phyloP scores from a whole-genome alignment of 805 yeast species.

The Torulaspora quercuum region DNA sequence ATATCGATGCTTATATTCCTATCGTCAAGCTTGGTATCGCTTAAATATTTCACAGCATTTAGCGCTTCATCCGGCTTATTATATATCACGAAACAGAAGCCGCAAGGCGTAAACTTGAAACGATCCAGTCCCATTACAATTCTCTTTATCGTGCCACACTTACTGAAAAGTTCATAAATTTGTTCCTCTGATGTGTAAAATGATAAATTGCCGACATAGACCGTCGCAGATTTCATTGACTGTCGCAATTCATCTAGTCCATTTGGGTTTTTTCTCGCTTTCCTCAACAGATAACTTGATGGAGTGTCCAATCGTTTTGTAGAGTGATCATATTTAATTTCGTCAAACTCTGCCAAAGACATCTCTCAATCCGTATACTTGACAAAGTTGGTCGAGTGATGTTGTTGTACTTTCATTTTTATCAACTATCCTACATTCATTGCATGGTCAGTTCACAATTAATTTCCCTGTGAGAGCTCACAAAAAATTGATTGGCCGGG shows the following conservation, averaged over 20 bases:
- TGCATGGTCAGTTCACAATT: too few relatives aligned
- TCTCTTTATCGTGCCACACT: conserved; percentile 72
- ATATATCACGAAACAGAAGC: conserved; percentile 90
- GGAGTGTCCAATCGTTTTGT: conserved; percentile 69
- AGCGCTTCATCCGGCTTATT: conserved; percentile 65
- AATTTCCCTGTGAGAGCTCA: too few relatives aligned
- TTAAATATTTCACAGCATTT: conserved; percentile 76
- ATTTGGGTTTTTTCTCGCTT: conserved; percentile 51
- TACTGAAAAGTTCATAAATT: conserved; percentile 78
- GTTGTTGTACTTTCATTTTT: too few relatives aligned
- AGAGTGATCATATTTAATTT: conserved; percentile 56
- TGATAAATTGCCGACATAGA: conserved; percentile 88
- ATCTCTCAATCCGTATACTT: too few relatives aligned
- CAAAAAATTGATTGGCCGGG: too few relatives aligned
- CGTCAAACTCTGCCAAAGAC: conserved; percentile 51
- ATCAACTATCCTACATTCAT: too few relatives aligned
- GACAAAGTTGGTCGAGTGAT: too few relatives aligned
- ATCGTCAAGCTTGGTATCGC: conserved; percentile 81
- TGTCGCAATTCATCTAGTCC: conserved; percentile 63
- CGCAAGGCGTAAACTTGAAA: conserved; percentile 89
- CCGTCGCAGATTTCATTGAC: conserved; percentile 65
- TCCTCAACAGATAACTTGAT: conserved; percentile 61
- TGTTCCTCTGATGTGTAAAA: conserved; percentile 95
- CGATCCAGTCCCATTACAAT: conserved; percentile 95
- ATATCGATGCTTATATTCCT: conserved; percentile 78